Conservation (phyloP, 768 basidiomycete genomes). For the Suillus weaverae region DNA sequence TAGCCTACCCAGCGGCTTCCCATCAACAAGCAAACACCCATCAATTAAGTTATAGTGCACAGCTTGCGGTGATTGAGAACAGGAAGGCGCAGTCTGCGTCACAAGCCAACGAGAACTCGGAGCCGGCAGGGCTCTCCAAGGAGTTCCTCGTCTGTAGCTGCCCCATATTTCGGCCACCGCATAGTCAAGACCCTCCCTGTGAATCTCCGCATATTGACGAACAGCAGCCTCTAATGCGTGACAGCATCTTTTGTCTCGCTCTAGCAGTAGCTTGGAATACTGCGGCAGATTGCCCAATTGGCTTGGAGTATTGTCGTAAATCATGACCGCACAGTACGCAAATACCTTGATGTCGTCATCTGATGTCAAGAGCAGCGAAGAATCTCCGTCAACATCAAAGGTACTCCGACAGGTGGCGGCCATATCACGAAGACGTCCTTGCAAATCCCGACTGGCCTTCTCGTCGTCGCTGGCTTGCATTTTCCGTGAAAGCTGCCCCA, state of each 20-base stretch:
- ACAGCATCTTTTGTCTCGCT: conserved; percentile 34
- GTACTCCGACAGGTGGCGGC: conserved; percentile 40
- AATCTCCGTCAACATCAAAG: conserved; percentile 25
- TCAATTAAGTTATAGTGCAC: conserved; percentile 25
- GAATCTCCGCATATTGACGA: background rate
- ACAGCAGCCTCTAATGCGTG: conserved; percentile 20
- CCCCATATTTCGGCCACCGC: conserved; percentile 24
- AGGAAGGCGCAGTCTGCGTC: conserved; percentile 16
- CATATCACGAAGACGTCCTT: conserved; percentile 34
- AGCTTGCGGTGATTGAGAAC: conserved; percentile 17
- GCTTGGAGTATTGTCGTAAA: conserved; percentile 28
- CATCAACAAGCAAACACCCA: conserved; percentile 29
- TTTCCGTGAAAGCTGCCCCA: conserved; percentile 29
- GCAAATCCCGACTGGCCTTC: conserved; percentile 14
- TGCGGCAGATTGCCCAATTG: conserved; percentile 8
- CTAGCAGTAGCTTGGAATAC: conserved; percentile 21
- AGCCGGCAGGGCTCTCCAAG: conserved; percentile 18
- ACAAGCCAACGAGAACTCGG: conserved; percentile 26
- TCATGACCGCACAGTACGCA: conserved; percentile 23
- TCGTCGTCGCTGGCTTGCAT: conserved; percentile 17
- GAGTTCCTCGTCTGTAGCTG: conserved; percentile 22
- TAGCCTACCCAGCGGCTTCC: conserved; percentile 24
- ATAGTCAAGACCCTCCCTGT: conserved; percentile 17
- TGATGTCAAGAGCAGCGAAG: conserved; percentile 19
- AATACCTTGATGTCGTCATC: conserved; percentile 24